Conservation (phyloP, 192 early-diverging fungal genomes). For the Backusella tarrabulga region DNA sequence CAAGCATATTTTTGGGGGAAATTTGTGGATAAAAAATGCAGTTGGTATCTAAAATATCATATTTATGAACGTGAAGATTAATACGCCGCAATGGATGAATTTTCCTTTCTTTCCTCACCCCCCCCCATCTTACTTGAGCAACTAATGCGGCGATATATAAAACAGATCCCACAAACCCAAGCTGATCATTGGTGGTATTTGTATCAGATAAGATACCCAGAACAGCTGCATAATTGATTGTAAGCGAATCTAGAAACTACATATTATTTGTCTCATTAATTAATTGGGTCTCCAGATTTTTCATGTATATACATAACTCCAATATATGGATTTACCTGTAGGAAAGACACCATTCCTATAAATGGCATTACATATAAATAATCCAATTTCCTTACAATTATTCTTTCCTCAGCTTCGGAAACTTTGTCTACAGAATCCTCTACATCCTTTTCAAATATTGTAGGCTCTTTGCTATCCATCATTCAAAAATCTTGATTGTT, state of each 20-base stretch:
- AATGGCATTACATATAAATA: constrained; percentile 24
- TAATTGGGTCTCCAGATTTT: neutral
- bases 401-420: neutral
- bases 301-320: too few relatives aligned
- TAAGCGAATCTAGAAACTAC: constrained; percentile 22
- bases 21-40: constrained; percentile 22
- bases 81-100: neutral
- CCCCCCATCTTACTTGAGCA: constrained; percentile 3
- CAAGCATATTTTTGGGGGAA: constrained; percentile 5
- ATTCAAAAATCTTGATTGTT: neutral
- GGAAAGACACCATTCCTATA: neutral
- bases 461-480: neutral
- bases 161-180: constrained; percentile 18
- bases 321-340: constrained; percentile 13
- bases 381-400: neutral
- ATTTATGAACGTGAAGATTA: neutral
- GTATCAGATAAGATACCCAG: constrained; percentile 11
- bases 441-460: neutral
- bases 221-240: constrained; percentile 18
- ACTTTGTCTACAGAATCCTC: neutral
- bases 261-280: neutral
- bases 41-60: constrained; percentile 15
- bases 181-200: constrained; percentile 8
- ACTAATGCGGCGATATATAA: constrained; percentile 23
- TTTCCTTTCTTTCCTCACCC: too few relatives aligned